phyloP scores from a whole-genome alignment of 495 filamentous ascomycete genomes.

The Trichocladium uniseriatum region DNA sequence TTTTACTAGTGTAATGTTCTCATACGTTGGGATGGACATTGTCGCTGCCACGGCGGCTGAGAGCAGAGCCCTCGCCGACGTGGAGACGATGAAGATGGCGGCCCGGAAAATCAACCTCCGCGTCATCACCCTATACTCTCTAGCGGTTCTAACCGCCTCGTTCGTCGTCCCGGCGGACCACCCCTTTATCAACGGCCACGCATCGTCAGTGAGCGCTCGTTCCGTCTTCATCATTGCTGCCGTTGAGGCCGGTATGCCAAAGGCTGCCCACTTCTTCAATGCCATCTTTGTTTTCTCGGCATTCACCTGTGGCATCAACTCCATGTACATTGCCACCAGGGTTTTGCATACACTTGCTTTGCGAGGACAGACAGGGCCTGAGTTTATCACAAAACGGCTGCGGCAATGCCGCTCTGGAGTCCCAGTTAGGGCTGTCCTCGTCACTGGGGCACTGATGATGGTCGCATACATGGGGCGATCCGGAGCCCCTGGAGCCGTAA shows the following conservation, averaged over 20 bases:
- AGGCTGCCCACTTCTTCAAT: constrained; percentile 39
- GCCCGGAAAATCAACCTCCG: constrained; percentile 40
- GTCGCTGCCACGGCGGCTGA: constrained; percentile 40
- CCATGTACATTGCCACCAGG: constrained; percentile 38
- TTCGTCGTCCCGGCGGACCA: constrained; percentile 40
- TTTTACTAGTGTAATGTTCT: constrained; percentile 35
- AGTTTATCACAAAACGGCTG: constrained; percentile 29
- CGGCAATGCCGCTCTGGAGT: constrained; percentile 36
- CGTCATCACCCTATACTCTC: constrained; percentile 36
- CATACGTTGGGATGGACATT: constrained; percentile 44
- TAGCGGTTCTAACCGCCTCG: constrained; percentile 33
- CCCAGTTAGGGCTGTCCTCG: constrained; percentile 40
- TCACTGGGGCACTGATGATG: constrained; percentile 35
- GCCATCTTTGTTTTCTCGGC: constrained; percentile 42
- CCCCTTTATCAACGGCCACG: constrained; percentile 36
- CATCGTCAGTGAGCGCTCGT: constrained; percentile 30
- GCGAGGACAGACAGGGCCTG: constrained; percentile 29
- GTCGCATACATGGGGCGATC: constrained; percentile 41
- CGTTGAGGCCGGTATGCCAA: constrained; percentile 34
- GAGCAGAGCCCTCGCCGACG: constrained; percentile 34
- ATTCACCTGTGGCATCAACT: constrained; percentile 38
- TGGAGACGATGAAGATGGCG: constrained; percentile 44
- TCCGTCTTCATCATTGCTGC: constrained; percentile 39
- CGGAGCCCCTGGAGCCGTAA: constrained; percentile 27
- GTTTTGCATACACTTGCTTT: constrained; percentile 40